A percentile compares a stretch with the other conserved stretches of the same genome.
Evolutionary conservation across 108 stramenopile genomes (phyloP).

Genomic region (Nitzschia sp.): DNA sequence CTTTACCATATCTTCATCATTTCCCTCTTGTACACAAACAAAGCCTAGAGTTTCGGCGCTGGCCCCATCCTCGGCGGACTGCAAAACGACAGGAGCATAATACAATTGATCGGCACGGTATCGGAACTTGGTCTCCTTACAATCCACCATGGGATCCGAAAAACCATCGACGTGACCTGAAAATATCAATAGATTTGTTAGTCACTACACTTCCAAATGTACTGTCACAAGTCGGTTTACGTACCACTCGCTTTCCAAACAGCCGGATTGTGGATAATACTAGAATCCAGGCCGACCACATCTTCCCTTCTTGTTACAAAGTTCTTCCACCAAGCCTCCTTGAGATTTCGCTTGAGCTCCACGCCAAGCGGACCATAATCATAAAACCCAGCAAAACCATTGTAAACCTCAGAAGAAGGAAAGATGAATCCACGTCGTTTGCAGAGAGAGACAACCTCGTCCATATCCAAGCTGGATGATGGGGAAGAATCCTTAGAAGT

Average conservation of each 20-base stretch:
- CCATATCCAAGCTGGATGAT: constrained; percentile 55
- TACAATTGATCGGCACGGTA: constrained; percentile 96
- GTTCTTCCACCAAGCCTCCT: constrained; percentile 90
- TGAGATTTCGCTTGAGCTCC: constrained; percentile 86
- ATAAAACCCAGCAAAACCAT: constrained; percentile 95
- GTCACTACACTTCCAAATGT: neutral
- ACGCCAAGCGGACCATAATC: constrained; percentile 96
- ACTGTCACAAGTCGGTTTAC: constrained; percentile 9
- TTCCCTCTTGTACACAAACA: constrained; percentile 87
- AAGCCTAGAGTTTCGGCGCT: constrained; percentile 55
- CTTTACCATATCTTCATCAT: constrained; percentile 81
- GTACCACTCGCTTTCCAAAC: constrained; percentile 91
- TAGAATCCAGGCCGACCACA: constrained; percentile 90
- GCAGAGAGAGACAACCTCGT: constrained; percentile 89
- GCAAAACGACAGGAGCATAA: constrained; percentile 60
- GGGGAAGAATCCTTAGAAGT: no score
- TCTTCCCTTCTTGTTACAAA: constrained; percentile 91
- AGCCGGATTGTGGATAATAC: constrained; percentile 91
- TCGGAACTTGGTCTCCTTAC: constrained; percentile 89
- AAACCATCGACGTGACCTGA: constrained; percentile 96
- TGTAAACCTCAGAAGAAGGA: constrained; percentile 95
- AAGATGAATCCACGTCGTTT: constrained; percentile 96
- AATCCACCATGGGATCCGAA: constrained; percentile 97
- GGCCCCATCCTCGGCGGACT: constrained; percentile 30
- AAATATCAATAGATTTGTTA: neutral